Evolutionary conservation across 768 basidiomycete genomes (phyloP).

Genomic region (Porpolomopsis calyptriformis): DNA sequence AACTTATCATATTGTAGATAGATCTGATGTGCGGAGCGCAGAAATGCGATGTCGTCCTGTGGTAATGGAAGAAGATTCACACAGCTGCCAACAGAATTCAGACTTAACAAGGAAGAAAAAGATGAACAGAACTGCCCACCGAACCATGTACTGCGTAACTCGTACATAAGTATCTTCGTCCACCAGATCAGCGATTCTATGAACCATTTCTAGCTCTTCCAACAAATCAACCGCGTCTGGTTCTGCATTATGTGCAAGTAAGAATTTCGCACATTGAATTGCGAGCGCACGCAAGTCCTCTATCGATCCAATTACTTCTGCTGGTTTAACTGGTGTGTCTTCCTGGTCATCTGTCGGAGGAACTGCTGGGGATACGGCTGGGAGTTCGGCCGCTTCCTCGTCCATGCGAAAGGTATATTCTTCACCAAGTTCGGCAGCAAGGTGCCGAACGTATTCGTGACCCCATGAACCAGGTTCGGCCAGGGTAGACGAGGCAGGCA

Average conservation of each 20-base stretch:
- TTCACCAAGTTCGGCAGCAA: slow-evolving; percentile 92
- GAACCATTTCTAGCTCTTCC: slow-evolving; percentile 86
- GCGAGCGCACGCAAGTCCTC: slow-evolving; percentile 73
- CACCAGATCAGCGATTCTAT: slow-evolving; percentile 63
- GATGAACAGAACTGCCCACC: too few species aligned
- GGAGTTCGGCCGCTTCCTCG: slow-evolving; percentile 22
- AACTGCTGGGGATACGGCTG: slow-evolving; percentile 15
- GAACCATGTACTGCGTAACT: slow-evolving; percentile 94
- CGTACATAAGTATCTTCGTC: slow-evolving; percentile 82
- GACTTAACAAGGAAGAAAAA: background rate
- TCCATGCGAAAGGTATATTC: slow-evolving; percentile 72
- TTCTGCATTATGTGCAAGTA: slow-evolving; percentile 90
- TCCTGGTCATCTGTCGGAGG: slow-evolving; percentile 22
- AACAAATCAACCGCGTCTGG: slow-evolving; percentile 95
- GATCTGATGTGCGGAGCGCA: slow-evolving; percentile 78
- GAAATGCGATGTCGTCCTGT: slow-evolving; percentile 85
- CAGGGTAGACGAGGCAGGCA: slow-evolving; percentile 53
- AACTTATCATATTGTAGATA: slow-evolving; percentile 81
- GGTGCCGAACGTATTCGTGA: slow-evolving; percentile 95
- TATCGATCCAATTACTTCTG: slow-evolving; percentile 42
- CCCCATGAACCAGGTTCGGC: slow-evolving; percentile 96
- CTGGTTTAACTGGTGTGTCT: slow-evolving; percentile 23
- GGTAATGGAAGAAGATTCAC: slow-evolving; percentile 76
- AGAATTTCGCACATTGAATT: slow-evolving; percentile 77
- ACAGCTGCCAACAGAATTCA: slow-evolving; percentile 38